Evolutionary conservation across 768 basidiomycete genomes (phyloP).

Genomic region (Dioszegia crocea): DNA sequence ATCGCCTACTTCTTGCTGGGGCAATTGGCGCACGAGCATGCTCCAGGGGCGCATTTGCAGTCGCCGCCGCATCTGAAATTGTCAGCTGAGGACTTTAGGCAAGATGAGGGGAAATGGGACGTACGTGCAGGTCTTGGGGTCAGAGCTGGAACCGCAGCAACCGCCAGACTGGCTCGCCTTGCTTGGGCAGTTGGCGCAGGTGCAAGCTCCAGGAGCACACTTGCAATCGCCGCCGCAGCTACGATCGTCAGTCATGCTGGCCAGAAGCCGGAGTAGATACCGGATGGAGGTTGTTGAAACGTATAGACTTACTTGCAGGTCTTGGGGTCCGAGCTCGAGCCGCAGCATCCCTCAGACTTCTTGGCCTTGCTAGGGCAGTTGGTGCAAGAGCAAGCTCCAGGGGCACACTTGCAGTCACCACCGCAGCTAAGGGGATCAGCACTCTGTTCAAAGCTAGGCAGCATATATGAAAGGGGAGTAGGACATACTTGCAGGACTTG

Average conservation of each 20-base stretch:
- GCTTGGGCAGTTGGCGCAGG: slow-evolving; percentile 20
- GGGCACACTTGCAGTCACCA: slow-evolving; percentile 17
- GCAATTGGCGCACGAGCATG: slow-evolving; percentile 21
- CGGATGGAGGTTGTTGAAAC: no score
- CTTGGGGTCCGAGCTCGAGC: not conserved
- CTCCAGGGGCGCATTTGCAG: slow-evolving; percentile 23
- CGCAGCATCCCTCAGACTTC: not conserved
- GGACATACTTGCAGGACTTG: slow-evolving; percentile 12
- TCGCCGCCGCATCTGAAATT: slow-evolving; percentile 11
- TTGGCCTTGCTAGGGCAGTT: slow-evolving; percentile 18
- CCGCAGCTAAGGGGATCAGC: slow-evolving; percentile 9
- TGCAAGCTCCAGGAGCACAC: slow-evolving; percentile 19
- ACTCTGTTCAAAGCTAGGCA: not conserved
- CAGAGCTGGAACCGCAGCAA: slow-evolving; percentile 2
- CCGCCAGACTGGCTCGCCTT: not conserved
- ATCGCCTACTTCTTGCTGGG: slow-evolving; percentile 20
- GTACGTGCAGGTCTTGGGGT: slow-evolving; percentile 10
- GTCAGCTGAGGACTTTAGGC: not conserved
- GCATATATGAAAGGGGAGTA: not conserved
- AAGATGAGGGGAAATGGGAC: not conserved
- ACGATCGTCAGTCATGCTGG: not conserved
- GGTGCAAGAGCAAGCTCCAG: slow-evolving; percentile 18
- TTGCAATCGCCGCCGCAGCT: slow-evolving; percentile 19
- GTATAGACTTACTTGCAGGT: slow-evolving; percentile 6
- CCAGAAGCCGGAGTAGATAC: not conserved